Evolutionary conservation across 176 grass and related monocot genomes (phyloP).

Genomic region (Cenchrus fungigraminus): DNA sequence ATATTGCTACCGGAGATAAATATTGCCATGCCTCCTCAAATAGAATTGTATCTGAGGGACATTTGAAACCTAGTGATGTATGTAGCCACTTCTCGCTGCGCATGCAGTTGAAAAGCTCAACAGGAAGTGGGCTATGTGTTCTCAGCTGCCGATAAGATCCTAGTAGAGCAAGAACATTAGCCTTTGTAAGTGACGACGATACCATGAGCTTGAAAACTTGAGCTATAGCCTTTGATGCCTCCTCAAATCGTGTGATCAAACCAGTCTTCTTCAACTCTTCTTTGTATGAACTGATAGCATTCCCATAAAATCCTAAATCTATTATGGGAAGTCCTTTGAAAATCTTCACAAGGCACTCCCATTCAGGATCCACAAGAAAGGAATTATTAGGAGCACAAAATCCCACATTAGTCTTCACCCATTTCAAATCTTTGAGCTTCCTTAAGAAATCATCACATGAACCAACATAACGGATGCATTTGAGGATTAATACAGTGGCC

Average conservation of each 20-base stretch:
- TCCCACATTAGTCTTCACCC: slow-evolving; percentile 71
- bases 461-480: slow-evolving; percentile 45
- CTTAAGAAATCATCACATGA: slow-evolving; percentile 34
- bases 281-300: slow-evolving; percentile 44
- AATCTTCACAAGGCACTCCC: slow-evolving; percentile 56
- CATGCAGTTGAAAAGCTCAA: slow-evolving; percentile 44
- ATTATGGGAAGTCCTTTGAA: slow-evolving; percentile 48
- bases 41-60: slow-evolving; percentile 48
- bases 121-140: background rate
- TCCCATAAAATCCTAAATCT: slow-evolving; percentile 64
- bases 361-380: slow-evolving; percentile 56
- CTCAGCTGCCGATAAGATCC: slow-evolving; percentile 44
- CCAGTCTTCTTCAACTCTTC: slow-evolving; percentile 57
- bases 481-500: slow-evolving; percentile 57
- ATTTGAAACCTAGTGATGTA: slow-evolving; percentile 59
- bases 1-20: slow-evolving; percentile 48
- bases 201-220: slow-evolving; percentile 37
- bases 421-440: slow-evolving; percentile 49
- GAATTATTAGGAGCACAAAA: slow-evolving; percentile 46
- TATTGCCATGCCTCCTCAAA: slow-evolving; percentile 46
- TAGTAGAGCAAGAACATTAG: slow-evolving; percentile 52
- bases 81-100: slow-evolving; percentile 52
- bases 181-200: slow-evolving; percentile 36
- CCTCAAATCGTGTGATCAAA: slow-evolving; percentile 41
- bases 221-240: slow-evolving; percentile 49